These are phyloP conservation scores for Chaetomiaceae sp. DNA, from an alignment of 2,329 filamentous ascomycete species.

Conservation along the genomic window DNA sequence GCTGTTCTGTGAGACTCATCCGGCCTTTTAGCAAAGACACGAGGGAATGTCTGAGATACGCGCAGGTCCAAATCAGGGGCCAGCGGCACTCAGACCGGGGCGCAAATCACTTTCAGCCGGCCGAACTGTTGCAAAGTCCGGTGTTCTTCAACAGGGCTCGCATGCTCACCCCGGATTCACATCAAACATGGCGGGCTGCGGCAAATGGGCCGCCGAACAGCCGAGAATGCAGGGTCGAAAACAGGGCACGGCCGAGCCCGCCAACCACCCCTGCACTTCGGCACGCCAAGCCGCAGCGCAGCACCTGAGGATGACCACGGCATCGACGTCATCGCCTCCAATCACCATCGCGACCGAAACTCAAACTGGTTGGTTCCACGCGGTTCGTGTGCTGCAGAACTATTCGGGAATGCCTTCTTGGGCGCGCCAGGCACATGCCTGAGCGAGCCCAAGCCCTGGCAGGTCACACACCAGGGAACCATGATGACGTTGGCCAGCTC, in stretches of 20 bases:
- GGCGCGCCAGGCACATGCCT: not conserved
- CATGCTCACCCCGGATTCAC: not conserved
- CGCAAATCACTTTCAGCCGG: no score
- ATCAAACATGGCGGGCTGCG: not conserved
- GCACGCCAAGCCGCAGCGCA: slow-evolving; percentile 8
- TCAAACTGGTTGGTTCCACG: not conserved
- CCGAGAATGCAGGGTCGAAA: slow-evolving; percentile 5
- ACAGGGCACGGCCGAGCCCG: slow-evolving; percentile 6
- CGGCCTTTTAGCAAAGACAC: not conserved
- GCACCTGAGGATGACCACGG: not conserved
- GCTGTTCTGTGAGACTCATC: not conserved
- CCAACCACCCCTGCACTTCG: not conserved
- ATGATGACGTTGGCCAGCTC: slow-evolving; percentile 7
- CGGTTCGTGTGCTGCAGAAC: no score
- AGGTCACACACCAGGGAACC: not conserved
- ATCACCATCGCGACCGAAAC: not conserved
- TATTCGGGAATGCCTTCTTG: no score
- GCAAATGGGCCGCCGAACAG: not conserved
- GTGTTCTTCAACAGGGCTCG: no score
- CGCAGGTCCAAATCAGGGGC: no score
- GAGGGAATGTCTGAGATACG: not conserved
- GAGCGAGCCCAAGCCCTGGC: not conserved
- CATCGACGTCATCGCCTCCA: slow-evolving; percentile 10
- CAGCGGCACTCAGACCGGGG: no score
- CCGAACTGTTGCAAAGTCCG: no score